Evolutionary conservation across 1,284 basidiomycete species (phyloP), one percentile per base, ranked within the genome.

Genomic region (Erythrobasidium hasegawianum): DNA sequence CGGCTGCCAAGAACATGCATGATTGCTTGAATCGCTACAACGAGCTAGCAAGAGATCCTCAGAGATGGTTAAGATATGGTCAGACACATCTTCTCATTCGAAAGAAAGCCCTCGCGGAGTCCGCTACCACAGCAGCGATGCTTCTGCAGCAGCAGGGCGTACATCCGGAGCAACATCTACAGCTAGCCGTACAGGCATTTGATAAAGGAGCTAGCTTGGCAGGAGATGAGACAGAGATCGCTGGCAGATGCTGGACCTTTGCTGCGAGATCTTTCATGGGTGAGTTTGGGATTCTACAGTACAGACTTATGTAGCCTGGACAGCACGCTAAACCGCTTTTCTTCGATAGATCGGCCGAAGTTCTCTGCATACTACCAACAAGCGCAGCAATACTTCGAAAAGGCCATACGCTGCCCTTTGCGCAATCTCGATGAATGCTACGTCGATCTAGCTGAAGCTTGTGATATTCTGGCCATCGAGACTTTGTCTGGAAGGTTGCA

Each of bases 41-140:
- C 43, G 43, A 7, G 1, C 40, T 27, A 8, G 22, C 14, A 14
- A 40, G 14, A 20, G 62, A 65, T 41, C n/a, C 55, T 20, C 22
- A 16, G 1, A 65, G 52, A 26, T 65, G 62, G 62, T n/a, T 22
- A 13, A 41, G 56, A 20, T 65, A 65, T 29, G 62, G 40, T 3
- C 56, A 57, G 29, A 27, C 57, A 20, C 62, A 65, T 29, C 26
- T 58, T 22, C 22, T 49, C 20, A 50, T 65, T 33, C 45, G 55
- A 33, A 52, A 26, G n/a, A 53, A 53, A 24, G 14, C 22, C 7
- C 54, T 45, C 5, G 33, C 39, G 8, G 54, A 53, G 20, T 20
- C 18, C 24, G 39, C n/a, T n/a, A 5, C 43, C 16, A 8, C 43
- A 8, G 43, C 43, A n/a, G 43, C 43, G 16, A 7, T 20, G 50